Evolutionary conservation across 108 stramenopile genomes (phyloP).

Genomic region (Skeletonema marinoi): DNA sequence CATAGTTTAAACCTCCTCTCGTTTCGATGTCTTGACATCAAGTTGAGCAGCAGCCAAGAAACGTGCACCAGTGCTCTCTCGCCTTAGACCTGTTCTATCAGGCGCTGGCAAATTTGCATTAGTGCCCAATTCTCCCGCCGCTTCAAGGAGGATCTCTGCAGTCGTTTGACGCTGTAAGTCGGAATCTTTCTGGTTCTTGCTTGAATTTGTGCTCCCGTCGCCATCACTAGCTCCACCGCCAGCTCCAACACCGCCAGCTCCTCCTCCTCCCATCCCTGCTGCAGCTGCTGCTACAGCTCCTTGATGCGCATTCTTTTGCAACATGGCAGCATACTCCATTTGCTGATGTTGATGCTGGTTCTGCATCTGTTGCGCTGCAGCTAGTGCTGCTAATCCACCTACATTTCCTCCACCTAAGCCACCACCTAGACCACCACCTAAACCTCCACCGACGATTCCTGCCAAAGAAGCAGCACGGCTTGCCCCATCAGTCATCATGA

Average conservation of each 20-base stretch:
- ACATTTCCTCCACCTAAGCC: constrained; percentile 8
- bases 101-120: neutral
- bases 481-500: constrained; percentile 60
- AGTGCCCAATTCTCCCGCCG: constrained; percentile 8
- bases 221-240: constrained; percentile 1
- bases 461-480: constrained; percentile 43
- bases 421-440: neutral
- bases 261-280: neutral
- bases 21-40: neutral
- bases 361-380: constrained; percentile 36
- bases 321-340: constrained; percentile 10
- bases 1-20: neutral
- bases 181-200: neutral
- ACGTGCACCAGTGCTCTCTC: neutral
- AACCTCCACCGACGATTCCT: constrained; percentile 5
- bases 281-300: neutral
- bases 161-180: constrained; percentile 9
- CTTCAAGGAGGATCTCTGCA: constrained; percentile 22
- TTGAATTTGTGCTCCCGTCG: neutral
- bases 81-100: neutral
- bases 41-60: neutral
- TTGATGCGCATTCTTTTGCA: constrained; percentile 21
- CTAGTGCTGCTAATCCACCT: constrained; percentile 34
- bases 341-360: constrained; percentile 26
- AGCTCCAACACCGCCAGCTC: neutral